These are phyloP conservation scores for Arabis hirsuta DNA, from an alignment of 345 rosid species.

Conservation along the genomic window DNA sequence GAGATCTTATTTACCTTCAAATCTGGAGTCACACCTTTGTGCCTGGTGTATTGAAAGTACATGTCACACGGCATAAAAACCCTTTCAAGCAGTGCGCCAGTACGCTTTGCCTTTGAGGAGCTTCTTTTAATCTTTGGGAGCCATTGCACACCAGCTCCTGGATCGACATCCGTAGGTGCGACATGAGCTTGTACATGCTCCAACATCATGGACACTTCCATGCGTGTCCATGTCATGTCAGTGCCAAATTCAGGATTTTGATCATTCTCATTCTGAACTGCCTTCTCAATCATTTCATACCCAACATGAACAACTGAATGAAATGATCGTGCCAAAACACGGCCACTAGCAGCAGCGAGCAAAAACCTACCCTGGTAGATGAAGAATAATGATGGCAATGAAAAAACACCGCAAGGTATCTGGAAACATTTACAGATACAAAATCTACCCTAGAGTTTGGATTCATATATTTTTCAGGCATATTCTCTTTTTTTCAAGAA, in stretches of 20 bases:
- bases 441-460: no score
- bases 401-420: not conserved
- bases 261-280: slow-evolving; percentile 60
- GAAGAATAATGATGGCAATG: slow-evolving; percentile 21
- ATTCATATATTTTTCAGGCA: no score
- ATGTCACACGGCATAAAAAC: slow-evolving; percentile 99
- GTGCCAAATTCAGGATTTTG: slow-evolving; percentile 72
- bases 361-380: slow-evolving; percentile 89
- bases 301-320: slow-evolving; percentile 88
- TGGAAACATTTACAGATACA: no score
- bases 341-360: slow-evolving; percentile 97
- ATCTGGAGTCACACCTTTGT: slow-evolving; percentile 95
- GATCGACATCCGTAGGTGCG: slow-evolving; percentile 99
- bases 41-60: slow-evolving; percentile 93
- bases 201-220: slow-evolving; percentile 94
- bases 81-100: slow-evolving; percentile 96
- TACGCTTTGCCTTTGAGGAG: slow-evolving; percentile 93
- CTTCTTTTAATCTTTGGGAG: slow-evolving; percentile 80
- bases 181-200: slow-evolving; percentile 99
- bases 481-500: slow-evolving; percentile 4
- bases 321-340: slow-evolving; percentile 90
- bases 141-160: slow-evolving; percentile 99
- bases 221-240: slow-evolving; percentile 91
- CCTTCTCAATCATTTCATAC: slow-evolving; percentile 77
- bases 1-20: slow-evolving; percentile 64